Conservation (phyloP, 371 early-diverging fungal genomes). For the Actinomucor elegans region DNA sequence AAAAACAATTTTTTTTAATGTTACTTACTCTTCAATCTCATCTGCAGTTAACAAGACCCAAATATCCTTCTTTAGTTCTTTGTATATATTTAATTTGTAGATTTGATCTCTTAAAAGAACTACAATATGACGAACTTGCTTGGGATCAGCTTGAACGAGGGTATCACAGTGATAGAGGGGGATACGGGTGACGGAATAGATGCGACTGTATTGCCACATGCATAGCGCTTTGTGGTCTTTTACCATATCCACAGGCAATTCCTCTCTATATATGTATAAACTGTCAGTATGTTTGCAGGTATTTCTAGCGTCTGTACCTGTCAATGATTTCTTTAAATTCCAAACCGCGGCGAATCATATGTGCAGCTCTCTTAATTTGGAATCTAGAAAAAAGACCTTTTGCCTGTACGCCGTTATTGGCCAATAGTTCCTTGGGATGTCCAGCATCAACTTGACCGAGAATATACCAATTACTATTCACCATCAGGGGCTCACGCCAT, state of each 20-base stretch:
- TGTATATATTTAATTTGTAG: conserved; percentile 69
- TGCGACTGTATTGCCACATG: conserved; percentile 85
- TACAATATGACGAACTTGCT: conserved; percentile 64
- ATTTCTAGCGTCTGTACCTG: too few relatives aligned
- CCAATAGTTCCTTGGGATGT: conserved; percentile 56
- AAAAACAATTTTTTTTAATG: neutral
- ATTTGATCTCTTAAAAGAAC: conserved; percentile 78
- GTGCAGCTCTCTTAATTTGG: conserved; percentile 87
- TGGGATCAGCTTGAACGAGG: conserved; percentile 50
- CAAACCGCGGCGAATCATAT: conserved; percentile 67
- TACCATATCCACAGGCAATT: conserved; percentile 57
- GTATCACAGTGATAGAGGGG: conserved; percentile 73
- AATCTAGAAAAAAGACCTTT: conserved; percentile 67
- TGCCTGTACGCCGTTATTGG: conserved; percentile 17
- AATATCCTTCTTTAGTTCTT: conserved; percentile 31
- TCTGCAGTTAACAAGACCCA: conserved; percentile 54
- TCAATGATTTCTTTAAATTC: conserved; percentile 75
- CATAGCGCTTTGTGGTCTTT: conserved; percentile 57
- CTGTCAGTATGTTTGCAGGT: too few relatives aligned
- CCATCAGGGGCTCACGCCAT: conserved; percentile 85
- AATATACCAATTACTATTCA: conserved; percentile 92
- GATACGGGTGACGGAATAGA: conserved; percentile 80
- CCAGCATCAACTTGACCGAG: conserved; percentile 66
- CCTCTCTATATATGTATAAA: conserved; percentile 30
- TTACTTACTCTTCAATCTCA: conserved; percentile 72